Percentiles rank a stretch among this genome's conserved stretches.
Evolutionary conservation across 306 rosid species (phyloP).

Genomic region (Datisca glomerata): DNA sequence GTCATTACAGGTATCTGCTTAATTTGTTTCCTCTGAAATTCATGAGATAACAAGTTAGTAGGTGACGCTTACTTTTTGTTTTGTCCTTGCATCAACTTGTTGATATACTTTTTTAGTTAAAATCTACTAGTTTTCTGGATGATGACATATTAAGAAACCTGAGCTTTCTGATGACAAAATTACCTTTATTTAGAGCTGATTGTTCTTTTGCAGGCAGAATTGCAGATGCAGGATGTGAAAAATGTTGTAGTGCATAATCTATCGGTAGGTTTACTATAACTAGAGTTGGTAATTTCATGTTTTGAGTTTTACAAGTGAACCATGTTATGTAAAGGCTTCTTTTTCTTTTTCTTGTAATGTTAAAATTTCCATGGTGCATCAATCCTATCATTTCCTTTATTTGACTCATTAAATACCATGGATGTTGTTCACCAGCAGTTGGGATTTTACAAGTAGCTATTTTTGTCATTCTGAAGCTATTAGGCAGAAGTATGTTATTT

Average conservation of each 20-base stretch:
- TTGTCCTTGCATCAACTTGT: not conserved
- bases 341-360: not conserved
- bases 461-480: no score
- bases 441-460: no score
- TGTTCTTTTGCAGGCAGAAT: conserved; percentile 50
- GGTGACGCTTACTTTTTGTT: not conserved
- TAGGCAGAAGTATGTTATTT: no score
- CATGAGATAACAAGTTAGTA: not conserved
- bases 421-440: no score
- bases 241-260: conserved; percentile 79
- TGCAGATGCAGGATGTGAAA: conserved; percentile 85
- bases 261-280: conserved; percentile 43
- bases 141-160: no score
- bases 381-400: no score
- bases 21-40: conserved; percentile 4
- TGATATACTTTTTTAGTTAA: no score
- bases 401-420: no score
- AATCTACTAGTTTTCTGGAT: no score
- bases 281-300: not conserved
- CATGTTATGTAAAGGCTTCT: not conserved
- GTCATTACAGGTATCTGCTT: conserved; percentile 62
- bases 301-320: not conserved
- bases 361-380: no score
- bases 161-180: not conserved
- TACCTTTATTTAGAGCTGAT: not conserved